Percentiles rank a stretch among this genome's conserved stretches.
These are phyloP conservation scores for Coniferiporia weirii DNA, from an alignment of 1,284 basidiomycete species.

Conservation along the genomic window DNA sequence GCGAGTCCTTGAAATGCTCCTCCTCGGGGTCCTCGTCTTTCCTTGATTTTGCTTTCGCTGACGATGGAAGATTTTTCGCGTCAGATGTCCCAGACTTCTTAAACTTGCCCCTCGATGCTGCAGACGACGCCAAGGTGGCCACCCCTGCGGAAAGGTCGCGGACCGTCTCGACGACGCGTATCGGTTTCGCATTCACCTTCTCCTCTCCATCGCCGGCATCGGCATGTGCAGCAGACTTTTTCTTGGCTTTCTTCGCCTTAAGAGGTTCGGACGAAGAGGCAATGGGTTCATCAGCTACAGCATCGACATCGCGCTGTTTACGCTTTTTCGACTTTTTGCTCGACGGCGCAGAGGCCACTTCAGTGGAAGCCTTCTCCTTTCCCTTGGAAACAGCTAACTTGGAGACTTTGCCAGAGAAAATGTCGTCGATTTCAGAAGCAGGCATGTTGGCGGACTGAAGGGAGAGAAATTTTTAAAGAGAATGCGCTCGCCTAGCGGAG, in stretches of 20 bases:
- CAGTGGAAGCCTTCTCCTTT: background rate
- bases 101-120: background rate
- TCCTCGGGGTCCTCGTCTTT: background rate
- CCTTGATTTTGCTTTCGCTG: background rate
- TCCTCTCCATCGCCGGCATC: background rate
- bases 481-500: background rate
- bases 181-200: slow-evolving; percentile 9
- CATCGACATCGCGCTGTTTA: background rate
- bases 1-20: slow-evolving; percentile 12
- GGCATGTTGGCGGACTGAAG: slow-evolving; percentile 1
- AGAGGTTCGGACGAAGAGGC: background rate
- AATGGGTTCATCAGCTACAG: background rate
- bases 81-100: too few species aligned
- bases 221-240: background rate
- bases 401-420: slow-evolving; percentile 12
- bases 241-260: background rate
- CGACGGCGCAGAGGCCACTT: background rate
- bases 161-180: slow-evolving; percentile 14
- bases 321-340: slow-evolving; percentile 16
- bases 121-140: background rate
- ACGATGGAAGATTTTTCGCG: background rate
- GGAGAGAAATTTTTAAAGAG: background rate
- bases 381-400: background rate
- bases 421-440: slow-evolving; percentile 19
- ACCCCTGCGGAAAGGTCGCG: slow-evolving; percentile 8